Evolutionary conservation across 2,329 filamentous ascomycete species (phyloP).

Genomic region (Tolypocladium ovalisporum): DNA sequence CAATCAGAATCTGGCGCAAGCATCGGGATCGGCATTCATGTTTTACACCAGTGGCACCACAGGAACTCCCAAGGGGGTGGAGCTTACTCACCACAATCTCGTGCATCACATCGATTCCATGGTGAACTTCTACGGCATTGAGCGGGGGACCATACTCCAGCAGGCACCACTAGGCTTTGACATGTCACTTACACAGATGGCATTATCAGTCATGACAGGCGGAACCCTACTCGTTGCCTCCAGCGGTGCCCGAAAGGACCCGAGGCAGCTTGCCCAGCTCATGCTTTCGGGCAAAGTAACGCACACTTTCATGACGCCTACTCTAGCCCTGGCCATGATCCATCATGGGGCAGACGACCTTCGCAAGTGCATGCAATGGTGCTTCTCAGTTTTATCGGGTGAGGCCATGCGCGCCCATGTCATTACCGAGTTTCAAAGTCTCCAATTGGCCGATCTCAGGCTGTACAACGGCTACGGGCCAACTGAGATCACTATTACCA

Average conservation of each 20-base stretch:
- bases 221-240: background rate
- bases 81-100: background rate
- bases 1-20: background rate
- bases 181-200: background rate
- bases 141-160: background rate
- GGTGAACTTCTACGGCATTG: background rate
- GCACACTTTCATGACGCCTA: background rate
- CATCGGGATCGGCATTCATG: background rate
- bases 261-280: background rate
- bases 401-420: background rate
- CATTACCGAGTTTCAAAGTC: constrained; percentile 3
- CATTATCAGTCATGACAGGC: background rate
- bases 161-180: background rate
- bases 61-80: background rate
- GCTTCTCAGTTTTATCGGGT: background rate
- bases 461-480: constrained; percentile 19
- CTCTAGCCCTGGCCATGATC: background rate
- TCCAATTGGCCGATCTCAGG: background rate
- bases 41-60: background rate
- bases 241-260: background rate
- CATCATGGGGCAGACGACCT: background rate
- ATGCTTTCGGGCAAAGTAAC: background rate
- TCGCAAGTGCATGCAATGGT: background rate
- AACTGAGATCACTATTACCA: constrained; percentile 13
- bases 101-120: background rate